phyloP scores from a whole-genome alignment of 2,329 filamentous ascomycete species.

The Penicillium sp. region DNA sequence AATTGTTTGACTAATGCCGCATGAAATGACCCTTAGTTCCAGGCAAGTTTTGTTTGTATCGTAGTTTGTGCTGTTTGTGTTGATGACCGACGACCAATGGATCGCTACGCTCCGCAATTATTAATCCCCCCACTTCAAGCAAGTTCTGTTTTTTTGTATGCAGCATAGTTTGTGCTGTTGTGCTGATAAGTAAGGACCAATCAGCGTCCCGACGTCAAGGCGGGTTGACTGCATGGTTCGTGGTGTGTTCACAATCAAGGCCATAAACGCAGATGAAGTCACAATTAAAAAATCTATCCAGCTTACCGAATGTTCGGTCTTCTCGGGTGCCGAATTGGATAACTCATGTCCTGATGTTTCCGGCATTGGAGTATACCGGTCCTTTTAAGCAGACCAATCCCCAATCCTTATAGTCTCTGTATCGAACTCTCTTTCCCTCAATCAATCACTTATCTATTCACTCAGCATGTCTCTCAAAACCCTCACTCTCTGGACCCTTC shows the following conservation, averaged over 20 bases:
- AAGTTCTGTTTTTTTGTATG: background rate
- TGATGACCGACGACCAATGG: background rate
- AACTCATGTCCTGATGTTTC: background rate
- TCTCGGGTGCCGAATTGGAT: slow-evolving; percentile 1
- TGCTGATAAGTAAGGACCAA: background rate
- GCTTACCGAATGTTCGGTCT: slow-evolving; percentile 1
- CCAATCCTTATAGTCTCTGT: background rate
- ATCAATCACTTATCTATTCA: background rate
- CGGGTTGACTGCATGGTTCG: background rate
- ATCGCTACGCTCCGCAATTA: background rate
- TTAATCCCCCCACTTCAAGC: background rate
- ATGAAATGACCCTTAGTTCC: no score
- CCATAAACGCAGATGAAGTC: background rate
- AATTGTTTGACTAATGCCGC: no score
- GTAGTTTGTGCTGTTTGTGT: slow-evolving; percentile 1
- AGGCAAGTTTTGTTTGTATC: background rate
- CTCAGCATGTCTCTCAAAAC: slow-evolving; percentile 18
- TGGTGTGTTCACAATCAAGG: background rate
- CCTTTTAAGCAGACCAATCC: background rate
- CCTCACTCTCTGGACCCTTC: slow-evolving; percentile 11
- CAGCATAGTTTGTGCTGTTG: background rate
- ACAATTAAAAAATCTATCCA: background rate
- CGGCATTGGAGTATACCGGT: background rate
- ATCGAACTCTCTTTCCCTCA: background rate
- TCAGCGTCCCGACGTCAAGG: background rate